Evolutionary conservation across 2,329 filamentous ascomycete genomes (phyloP), one percentile per base, ranked within the genome.

Genomic region (Cordyceps javanica): DNA sequence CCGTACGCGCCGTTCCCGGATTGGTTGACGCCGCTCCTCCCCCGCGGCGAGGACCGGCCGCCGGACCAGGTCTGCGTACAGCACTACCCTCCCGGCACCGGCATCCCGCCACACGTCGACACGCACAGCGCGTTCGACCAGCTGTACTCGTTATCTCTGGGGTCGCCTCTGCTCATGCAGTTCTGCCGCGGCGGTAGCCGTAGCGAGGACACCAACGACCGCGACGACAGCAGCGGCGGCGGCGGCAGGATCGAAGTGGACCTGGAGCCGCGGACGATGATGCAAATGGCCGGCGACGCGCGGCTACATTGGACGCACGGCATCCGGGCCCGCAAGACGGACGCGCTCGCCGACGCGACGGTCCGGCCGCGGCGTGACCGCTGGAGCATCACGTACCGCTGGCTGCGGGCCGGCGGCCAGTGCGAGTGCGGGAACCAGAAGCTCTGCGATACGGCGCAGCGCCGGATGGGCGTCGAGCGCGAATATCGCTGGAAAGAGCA

Each of bases 91-190:
- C 82, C 82, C 0, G 82, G 82, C 6, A 72, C 77, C 0, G 82
- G 82, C 2, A 85, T 85, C 62, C 82, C 82, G 10, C 82, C 82
- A 0, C 82, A 85, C 62, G 81, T 81, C 55, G 82, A 85, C 67
- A 82, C 82, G 3, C 82, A 84, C 66, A 68, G 69, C 10, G 68
- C 72, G 0, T 75, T 73, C 32, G 75, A 73, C 57, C 74, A 77
- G 62, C 69, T 79, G 2, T 79, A 78, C 57, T 68, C 74, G 11
- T 62, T 79, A 1, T 77, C 74, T 0, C 70, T 77, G 1, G 76
- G 76, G 0, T 65, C 70, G 0, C 70, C 73, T 0, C 65, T 78
- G 1, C 59, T 73, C n/a, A 79, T 79, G 75, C 71, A 74, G 59
- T 79, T 79, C 42, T 67, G 68, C 7, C 62, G 69, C 13, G 66